These are phyloP conservation scores for Mollisiaceae sp. DNA, from an alignment of 2,329 filamentous ascomycete species.

Conservation along the genomic window DNA sequence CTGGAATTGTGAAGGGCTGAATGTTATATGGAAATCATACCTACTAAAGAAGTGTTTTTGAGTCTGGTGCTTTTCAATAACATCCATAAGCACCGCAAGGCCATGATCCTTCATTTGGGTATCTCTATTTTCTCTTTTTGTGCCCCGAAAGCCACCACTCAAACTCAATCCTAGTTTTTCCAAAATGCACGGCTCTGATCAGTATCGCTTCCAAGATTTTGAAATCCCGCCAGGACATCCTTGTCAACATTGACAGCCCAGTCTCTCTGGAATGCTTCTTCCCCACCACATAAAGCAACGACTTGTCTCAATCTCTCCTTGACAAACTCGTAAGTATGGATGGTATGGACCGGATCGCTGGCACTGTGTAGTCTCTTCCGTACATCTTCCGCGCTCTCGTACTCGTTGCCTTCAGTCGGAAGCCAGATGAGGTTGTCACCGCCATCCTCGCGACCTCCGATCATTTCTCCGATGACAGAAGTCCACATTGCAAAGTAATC, in stretches of 20 bases:
- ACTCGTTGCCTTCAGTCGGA: constrained; percentile 51
- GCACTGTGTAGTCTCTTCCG: constrained; percentile 58
- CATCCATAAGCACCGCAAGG: neutral
- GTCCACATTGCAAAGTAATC: constrained; percentile 80
- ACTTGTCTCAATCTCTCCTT: constrained; percentile 63
- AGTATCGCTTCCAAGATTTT: constrained; percentile 42
- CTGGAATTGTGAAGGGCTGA: neutral
- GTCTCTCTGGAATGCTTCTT: constrained; percentile 67
- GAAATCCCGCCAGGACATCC: constrained; percentile 71
- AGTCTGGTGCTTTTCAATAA: neutral
- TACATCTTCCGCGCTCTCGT: constrained; percentile 60
- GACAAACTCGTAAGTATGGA: constrained; percentile 69
- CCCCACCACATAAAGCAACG: constrained; percentile 66
- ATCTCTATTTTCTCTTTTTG: constrained; percentile 4
- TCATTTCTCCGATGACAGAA: constrained; percentile 67
- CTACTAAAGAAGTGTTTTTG: neutral
- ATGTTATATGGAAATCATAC: neutral
- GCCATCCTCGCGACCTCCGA: constrained; percentile 60
- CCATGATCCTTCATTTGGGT: constrained; percentile 7
- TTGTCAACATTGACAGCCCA: constrained; percentile 78
- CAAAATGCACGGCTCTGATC: constrained; percentile 18
- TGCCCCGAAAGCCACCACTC: constrained; percentile 1
- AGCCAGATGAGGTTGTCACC: constrained; percentile 59
- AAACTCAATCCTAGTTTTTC: constrained; percentile 7
- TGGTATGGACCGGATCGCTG: constrained; percentile 70